A percentile compares a stretch with the other conserved stretches of the same genome.
These are phyloP conservation scores for Cantharellus anzutake DNA, from an alignment of 768 basidiomycete genomes.

Conservation along the genomic window DNA sequence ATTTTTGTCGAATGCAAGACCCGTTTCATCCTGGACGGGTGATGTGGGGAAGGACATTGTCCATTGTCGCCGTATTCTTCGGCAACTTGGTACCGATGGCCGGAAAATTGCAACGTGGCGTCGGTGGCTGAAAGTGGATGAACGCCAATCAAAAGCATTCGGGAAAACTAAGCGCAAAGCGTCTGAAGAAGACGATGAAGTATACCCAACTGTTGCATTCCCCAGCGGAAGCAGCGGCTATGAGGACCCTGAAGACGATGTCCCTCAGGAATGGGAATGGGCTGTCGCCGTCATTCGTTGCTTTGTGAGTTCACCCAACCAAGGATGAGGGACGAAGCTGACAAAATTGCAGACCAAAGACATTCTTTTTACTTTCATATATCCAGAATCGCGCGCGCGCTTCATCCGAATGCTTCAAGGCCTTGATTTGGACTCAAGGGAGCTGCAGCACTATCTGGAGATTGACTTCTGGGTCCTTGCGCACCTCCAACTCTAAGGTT, in stretches of 20 bases:
- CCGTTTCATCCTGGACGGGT: constrained; percentile 30
- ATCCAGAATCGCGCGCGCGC: constrained; percentile 53
- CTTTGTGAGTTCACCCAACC: neutral
- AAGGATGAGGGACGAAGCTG: neutral
- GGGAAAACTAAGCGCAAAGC: too few relatives aligned
- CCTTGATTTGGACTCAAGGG: neutral
- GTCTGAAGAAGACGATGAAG: too few relatives aligned
- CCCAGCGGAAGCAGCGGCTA: too few relatives aligned
- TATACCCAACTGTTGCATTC: too few relatives aligned
- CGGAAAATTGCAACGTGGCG: constrained; percentile 60
- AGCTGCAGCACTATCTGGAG: too few relatives aligned
- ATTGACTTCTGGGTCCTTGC: too few relatives aligned
- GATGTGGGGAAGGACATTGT: constrained; percentile 37
- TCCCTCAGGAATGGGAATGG: constrained; percentile 7
- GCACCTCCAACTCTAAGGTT: too few relatives aligned
- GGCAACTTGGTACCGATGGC: constrained; percentile 40
- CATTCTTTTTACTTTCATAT: constrained; percentile 42
- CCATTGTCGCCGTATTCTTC: constrained; percentile 33
- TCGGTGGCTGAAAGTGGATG: constrained; percentile 35
- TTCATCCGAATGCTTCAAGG: constrained; percentile 21
- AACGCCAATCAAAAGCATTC: neutral
- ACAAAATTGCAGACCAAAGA: constrained; percentile 27
- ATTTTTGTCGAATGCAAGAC: neutral
- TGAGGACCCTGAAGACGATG: constrained; percentile 9
- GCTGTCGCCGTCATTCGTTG: neutral